Conservation (phyloP, 202 grass and related monocot genomes). For the Carex sylvatica region DNA sequence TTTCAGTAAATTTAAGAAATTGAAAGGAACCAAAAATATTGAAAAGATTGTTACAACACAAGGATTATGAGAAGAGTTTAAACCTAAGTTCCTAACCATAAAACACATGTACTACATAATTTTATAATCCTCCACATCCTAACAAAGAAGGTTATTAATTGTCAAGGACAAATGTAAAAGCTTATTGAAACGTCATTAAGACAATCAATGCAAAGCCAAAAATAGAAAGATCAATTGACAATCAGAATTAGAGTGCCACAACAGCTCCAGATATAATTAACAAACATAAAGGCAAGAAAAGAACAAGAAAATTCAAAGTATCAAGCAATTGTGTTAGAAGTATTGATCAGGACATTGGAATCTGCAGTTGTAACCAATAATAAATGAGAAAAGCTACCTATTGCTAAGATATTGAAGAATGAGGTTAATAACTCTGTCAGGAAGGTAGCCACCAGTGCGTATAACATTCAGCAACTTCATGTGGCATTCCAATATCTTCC, state of each 20-base stretch:
- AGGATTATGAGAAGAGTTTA: not conserved
- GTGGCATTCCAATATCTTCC: slow-evolving; percentile 81
- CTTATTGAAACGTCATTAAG: not conserved
- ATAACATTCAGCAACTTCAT: slow-evolving; percentile 78
- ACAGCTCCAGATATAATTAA: slow-evolving; percentile 4
- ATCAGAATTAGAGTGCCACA: not conserved
- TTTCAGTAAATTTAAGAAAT: slow-evolving; percentile 5
- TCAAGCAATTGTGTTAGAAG: not conserved
- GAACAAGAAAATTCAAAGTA: not conserved
- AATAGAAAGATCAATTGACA: not conserved
- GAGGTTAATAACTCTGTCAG: slow-evolving; percentile 91
- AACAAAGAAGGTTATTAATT: not conserved
- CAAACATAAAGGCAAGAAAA: not conserved
- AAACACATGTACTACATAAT: not conserved
- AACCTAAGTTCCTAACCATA: not conserved
- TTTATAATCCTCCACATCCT: not conserved
- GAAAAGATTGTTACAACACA: not conserved
- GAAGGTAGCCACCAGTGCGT: slow-evolving; percentile 84
- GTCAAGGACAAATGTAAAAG: not conserved
- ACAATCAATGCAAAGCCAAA: not conserved
- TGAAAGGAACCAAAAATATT: not conserved
- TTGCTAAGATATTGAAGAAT: slow-evolving; percentile 93
- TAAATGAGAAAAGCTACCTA: slow-evolving; percentile 48
- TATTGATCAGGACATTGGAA: not conserved
- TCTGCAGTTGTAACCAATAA: not conserved